Evolutionary conservation across 2,329 filamentous ascomycete species (phyloP), one percentile per base, ranked within the genome.

Genomic region (Scortechinia acanthostroma): DNA sequence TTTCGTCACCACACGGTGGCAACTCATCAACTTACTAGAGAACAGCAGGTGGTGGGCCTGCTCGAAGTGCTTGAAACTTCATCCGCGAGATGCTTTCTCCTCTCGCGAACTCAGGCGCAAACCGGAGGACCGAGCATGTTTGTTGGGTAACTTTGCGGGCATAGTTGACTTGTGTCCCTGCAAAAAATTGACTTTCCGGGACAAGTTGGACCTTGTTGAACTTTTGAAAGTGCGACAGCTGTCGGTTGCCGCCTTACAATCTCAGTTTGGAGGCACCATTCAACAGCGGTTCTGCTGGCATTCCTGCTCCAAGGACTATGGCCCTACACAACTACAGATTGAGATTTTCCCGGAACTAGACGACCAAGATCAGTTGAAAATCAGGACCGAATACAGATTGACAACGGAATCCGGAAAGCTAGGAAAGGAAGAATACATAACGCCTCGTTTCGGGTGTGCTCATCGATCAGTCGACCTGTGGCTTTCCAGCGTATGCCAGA

Each of bases 381-480:
- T 65, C 21, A 56, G 58, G n/a, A 63, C 61, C 15, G 60, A 64
- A 46, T 65, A 65, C 44, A 53, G 54, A n/a, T 49, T 65, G 48
- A 56, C 55, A 5, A 63, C 57, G 2, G 53, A 53, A 5, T 50
- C 56, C 1, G 58, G 58, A 15, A 58, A 61, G 43, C 53, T 64
- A 10, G 62, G 60, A 5, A 64, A 62, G 49, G 59, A 63, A 47
- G 57, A 61, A 37, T 53, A 51, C 23, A 63, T 64, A 51, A 63
- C 62, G 5, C 56, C 62, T n/a, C 59, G 62, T 2, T 64, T 64
- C 43, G 62, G 61, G 37, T 65, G 62, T 43, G 60, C 62, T 17
- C 62, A 65, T 48, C 54, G 62, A 44, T 64, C 62, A 1, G 51
- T 64, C 43, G 62, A 65, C 48, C 48, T 64, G n/a, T 65, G 62